Evolutionary conservation across 345 rosid species (phyloP).

Genomic region (Citrus inodora): DNA sequence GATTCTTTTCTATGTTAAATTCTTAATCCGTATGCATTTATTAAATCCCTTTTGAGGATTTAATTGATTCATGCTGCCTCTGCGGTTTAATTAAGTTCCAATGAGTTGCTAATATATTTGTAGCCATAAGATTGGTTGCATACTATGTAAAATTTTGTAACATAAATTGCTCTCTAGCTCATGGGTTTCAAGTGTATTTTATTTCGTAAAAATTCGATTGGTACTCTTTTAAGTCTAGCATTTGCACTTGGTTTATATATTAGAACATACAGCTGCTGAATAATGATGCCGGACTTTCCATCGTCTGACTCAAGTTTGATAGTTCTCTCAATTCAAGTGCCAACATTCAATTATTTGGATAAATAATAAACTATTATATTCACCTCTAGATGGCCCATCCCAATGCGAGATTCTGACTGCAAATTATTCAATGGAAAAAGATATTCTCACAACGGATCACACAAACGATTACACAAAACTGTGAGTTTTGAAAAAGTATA

Average conservation of each 20-base stretch:
- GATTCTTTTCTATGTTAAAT: too few species aligned
- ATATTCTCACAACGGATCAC: too few species aligned
- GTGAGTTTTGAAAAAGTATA: too few species aligned
- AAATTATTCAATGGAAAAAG: not conserved
- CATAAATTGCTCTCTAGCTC: constrained; percentile 22
- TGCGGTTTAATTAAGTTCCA: constrained; percentile 9
- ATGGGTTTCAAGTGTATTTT: constrained; percentile 15
- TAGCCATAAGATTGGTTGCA: constrained; percentile 8
- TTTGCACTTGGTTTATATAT: too few species aligned
- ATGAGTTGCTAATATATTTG: constrained; percentile 25
- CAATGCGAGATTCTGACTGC: not conserved
- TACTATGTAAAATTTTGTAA: constrained; percentile 32
- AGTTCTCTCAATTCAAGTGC: not conserved
- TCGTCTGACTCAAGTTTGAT: not conserved
- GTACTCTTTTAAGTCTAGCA: not conserved
- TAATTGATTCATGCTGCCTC: not conserved
- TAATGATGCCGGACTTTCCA: too few species aligned
- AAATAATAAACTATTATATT: not conserved
- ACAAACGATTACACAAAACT: too few species aligned
- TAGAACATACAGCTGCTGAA: too few species aligned
- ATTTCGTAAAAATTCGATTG: not conserved
- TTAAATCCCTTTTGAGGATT: too few species aligned
- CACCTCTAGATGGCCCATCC: not conserved
- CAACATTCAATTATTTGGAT: not conserved
- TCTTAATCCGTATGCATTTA: too few species aligned